These are phyloP conservation scores for Papilionanthe hybrid DNA, from an alignment of 116 monocot genomes.

Conservation along the genomic window DNA sequence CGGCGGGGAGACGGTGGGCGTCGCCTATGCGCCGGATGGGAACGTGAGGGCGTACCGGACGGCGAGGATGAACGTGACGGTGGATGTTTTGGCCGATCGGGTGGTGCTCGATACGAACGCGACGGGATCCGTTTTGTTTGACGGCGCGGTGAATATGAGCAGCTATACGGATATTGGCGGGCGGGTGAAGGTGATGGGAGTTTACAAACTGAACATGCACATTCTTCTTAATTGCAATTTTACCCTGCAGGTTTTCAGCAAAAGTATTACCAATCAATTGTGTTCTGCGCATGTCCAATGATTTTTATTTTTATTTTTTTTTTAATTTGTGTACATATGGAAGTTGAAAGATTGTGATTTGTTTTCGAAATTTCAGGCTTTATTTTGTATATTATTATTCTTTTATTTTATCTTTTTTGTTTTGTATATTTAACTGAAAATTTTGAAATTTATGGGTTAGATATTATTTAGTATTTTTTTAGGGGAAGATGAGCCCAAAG, in stretches of 20 bases:
- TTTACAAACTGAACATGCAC: constrained; percentile 26
- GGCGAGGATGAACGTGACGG: constrained; percentile 45
- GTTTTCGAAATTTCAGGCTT: no score
- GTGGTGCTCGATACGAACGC: constrained; percentile 11
- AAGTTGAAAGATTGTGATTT: no score
- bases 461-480: no score
- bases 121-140: background rate
- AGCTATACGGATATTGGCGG: constrained; percentile 36
- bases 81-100: constrained; percentile 31
- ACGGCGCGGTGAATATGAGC: constrained; percentile 20
- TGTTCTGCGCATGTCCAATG: background rate
- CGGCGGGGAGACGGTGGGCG: constrained; percentile 19
- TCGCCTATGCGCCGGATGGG: constrained; percentile 33
- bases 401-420: no score
- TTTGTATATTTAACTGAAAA: no score
- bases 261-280: background rate
- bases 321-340: no score
- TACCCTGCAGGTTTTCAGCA: background rate
- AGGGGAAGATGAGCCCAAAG: no score
- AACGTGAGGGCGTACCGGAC: constrained; percentile 31
- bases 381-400: no score
- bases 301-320: no score
- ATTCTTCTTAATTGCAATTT: constrained; percentile 40
- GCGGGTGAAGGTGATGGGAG: constrained; percentile 32
- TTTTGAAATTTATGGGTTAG: no score